Evolutionary conservation across 164 flowering plant species (phyloP), one percentile per base, ranked within the genome.

Genomic region (Protea cynaroides): DNA sequence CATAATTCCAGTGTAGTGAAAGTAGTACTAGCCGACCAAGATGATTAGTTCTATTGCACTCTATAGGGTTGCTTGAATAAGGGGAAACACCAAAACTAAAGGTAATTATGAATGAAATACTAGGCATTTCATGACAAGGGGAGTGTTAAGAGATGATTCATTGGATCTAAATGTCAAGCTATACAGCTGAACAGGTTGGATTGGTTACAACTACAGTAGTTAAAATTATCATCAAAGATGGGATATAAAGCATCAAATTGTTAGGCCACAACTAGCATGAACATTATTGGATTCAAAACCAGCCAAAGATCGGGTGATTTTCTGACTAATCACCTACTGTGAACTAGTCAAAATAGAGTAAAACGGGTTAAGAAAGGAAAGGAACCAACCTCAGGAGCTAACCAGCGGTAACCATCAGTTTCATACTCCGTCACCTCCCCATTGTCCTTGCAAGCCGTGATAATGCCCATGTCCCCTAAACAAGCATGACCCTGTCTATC

Each of bases 331-430:
- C 34, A 29, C 4, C 34, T 2, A 29, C 34, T 29, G 5, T 29
- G 34, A 29, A 29, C 34, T 29, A 29, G 34, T 29, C 5, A 29
- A 29, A 29, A 5, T 29, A 29, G 34, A 5, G 2, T 29, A 29
- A 29, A 29, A 29, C 5, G 34, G 34, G 34, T 29, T 29, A 29
- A 2, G 34, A 29, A 3, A 5, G 34, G 34, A 29, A 68, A 64
- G 58, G 60, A 51, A 81, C 89, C 37, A 75, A 93, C 98, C 98
- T 93, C 98, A 2, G 98, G 98, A 67, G 98, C 97, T 8, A 90
- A 86, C 98, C 97, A 93, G 55, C 94, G 79, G 65, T 84, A 90
- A 24, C 98, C 98, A 69, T 92, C 94, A 17, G 91, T 93, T 74
- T 93, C 98, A 64, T 90, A 93, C 71, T 93, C 98, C 79, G 77